A percentile compares a stretch with the other conserved stretches of the same genome.
Evolutionary conservation across 2,329 filamentous ascomycete species (phyloP).

Genomic region (Aquanectria penicillioides): DNA sequence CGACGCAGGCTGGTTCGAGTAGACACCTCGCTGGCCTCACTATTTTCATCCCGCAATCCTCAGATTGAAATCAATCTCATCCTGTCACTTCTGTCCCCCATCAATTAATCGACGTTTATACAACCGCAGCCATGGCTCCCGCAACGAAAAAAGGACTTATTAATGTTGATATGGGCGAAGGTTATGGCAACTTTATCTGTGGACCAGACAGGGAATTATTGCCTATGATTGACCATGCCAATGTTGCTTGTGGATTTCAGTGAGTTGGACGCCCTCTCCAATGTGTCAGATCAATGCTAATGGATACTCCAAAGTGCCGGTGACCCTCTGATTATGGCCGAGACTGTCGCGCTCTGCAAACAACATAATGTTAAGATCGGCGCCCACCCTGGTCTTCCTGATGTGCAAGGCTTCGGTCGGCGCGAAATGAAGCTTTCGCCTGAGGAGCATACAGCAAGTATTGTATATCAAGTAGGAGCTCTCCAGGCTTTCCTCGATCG

Average conservation of each 20-base stretch:
- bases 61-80: too few relatives aligned
- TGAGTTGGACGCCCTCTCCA: conserved; percentile 13
- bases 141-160: conserved; percentile 39
- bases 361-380: conserved; percentile 27
- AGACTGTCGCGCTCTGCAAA: conserved; percentile 28
- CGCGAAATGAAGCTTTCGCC: conserved; percentile 30
- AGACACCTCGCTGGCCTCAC: too few relatives aligned
- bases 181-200: conserved; percentile 55
- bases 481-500: conserved; percentile 24
- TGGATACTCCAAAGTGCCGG: conserved; percentile 13
- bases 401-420: conserved; percentile 31
- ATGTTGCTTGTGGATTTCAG: conserved; percentile 68
- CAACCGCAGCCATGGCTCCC: conserved; percentile 10
- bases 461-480: conserved; percentile 30
- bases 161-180: conserved; percentile 59
- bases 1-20: too few relatives aligned
- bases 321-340: conserved; percentile 30
- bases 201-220: conserved; percentile 69
- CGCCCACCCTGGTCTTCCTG: conserved; percentile 29
- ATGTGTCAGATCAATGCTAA: background rate
- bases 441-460: conserved; percentile 29
- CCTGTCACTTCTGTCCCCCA: too few relatives aligned
- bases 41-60: too few relatives aligned
- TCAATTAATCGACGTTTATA: background rate
- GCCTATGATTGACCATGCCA: conserved; percentile 68